Percentiles rank a stretch among this genome's conserved stretches.
Conservation (phyloP, 2,329 filamentous ascomycete species). For the Endocalyx cinctus region DNA sequence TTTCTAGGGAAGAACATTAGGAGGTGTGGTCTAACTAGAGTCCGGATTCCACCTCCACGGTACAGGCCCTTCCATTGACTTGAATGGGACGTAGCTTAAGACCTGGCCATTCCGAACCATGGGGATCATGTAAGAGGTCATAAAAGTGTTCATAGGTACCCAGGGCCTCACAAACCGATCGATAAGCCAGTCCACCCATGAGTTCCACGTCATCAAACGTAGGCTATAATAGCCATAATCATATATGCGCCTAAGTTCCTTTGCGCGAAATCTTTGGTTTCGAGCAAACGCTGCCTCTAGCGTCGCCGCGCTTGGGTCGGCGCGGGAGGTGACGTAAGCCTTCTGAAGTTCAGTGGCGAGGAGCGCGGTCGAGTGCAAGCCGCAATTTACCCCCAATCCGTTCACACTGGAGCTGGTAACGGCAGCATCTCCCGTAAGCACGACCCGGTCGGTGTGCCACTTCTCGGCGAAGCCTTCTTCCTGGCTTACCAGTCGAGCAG, state of each 20-base stretch:
- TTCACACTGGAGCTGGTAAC: constrained; percentile 3
- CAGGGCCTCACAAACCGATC: not conserved
- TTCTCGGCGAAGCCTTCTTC: constrained; percentile 6
- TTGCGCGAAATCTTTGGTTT: not conserved
- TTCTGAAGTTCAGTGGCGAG: constrained; percentile 6
- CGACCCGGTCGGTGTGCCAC: constrained; percentile 5
- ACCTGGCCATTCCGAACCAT: not conserved
- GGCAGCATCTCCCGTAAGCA: constrained; percentile 4
- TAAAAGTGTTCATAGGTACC: not conserved
- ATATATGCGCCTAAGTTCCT: not conserved
- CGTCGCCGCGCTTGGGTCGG: not conserved
- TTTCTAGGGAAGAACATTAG: too few species aligned
- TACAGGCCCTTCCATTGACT: not conserved
- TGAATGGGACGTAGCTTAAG: not conserved
- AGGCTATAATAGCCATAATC: not conserved
- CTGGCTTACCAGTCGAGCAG: constrained; percentile 3
- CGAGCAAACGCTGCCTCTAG: not conserved
- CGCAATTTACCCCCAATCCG: constrained; percentile 4
- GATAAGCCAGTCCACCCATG: not conserved
- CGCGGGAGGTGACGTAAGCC: not conserved
- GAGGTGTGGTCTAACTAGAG: too few species aligned
- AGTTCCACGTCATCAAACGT: not conserved
- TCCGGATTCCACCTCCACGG: too few species aligned
- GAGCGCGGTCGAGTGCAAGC: constrained; percentile 4
- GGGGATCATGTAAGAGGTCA: not conserved